Base-by-base conservation (phyloP, 148 eudicot genomes). In the Heliamphora exappendiculata region DNA sequence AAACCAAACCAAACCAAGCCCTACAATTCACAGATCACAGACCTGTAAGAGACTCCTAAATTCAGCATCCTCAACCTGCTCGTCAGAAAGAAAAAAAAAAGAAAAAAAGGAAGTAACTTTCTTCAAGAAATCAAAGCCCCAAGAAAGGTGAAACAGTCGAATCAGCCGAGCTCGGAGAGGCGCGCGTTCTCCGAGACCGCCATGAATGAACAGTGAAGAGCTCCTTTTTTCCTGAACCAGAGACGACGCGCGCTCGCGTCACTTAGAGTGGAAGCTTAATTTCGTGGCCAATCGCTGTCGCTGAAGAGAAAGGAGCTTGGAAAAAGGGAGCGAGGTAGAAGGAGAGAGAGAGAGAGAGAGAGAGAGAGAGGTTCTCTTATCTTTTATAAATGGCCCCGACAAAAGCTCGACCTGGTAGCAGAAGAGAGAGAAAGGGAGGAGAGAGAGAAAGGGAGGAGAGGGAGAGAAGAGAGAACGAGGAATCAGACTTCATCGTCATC, bases 321-420 rank as follows among this genome's bases (percentile, higher is more conserved):
- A 31, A 33, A 66, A 49, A 11, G 47, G 20, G 29, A 20, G n/a
- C n/a, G n/a, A n/a, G n/a, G n/a, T n/a, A n/a, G 0, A 4, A 20
- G 60, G 7, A 0, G 54, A 50, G 3, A 12, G 4, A 53, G 22
- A 53, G 57, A 47, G 12, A 47, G 26, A 3, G 19, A 19, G 14
- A 50, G 70, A 63, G 70, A 8, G 39, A 58, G n/a, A 41, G 12
- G 54, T 6, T 47, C 50, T 47, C 22, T 42, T 42, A 16, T 12
- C 12, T 73, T 78, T 77, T 84, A 80, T 82, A n/a, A 85, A 64
- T 16, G 72, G 62, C 57, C 76, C 68, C 85, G 81, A 83, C 82
- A 83, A 78, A 34, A 76, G 78, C 58, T 68, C 75, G 80, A 78
- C 85, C 85, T 77, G 85, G 79, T 57, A 20, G 69, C 81, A 81